Percentiles rank a stretch among this genome's conserved stretches.
Conservation (phyloP, 106 monocot genomes). For the Agapanthus africanus region DNA sequence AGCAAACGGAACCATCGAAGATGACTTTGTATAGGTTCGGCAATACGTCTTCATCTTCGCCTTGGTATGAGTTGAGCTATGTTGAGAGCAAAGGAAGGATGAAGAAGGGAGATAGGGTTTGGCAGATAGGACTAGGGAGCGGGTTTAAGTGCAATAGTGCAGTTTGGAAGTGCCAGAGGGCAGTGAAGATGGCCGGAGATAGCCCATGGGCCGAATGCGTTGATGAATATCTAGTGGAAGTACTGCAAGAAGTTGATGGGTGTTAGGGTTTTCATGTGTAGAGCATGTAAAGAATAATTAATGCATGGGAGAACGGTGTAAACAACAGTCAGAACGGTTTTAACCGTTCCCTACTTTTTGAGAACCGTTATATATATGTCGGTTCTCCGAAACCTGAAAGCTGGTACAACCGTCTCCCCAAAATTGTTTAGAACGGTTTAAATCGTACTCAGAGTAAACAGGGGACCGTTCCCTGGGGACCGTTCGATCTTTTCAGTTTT, state of each 20-base stretch:
- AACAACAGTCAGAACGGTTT: no score
- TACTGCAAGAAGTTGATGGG: background rate
- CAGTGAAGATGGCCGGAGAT: slow-evolving; percentile 27
- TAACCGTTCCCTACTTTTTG: no score
- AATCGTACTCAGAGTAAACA: no score
- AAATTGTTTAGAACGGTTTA: no score
- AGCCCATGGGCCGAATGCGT: slow-evolving; percentile 79
- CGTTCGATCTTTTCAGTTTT: no score
- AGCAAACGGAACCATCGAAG: slow-evolving; percentile 58
- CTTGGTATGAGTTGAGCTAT: slow-evolving; percentile 89
- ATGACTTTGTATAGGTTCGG: slow-evolving; percentile 63
- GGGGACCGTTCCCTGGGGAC: no score
- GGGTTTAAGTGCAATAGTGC: slow-evolving; percentile 97
- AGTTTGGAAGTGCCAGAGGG: slow-evolving; percentile 54
- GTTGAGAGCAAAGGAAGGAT: slow-evolving; percentile 43
- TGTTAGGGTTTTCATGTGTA: no score
- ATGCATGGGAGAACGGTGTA: no score
- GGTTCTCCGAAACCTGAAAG: no score
- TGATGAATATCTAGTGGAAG: slow-evolving; percentile 26
- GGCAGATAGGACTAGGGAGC: slow-evolving; percentile 55
- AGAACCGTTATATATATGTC: no score
- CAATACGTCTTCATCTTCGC: slow-evolving; percentile 73
- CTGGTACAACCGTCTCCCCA: no score
- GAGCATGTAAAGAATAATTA: no score
- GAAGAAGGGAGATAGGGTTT: slow-evolving; percentile 31